phyloP scores from a whole-genome alignment of 1,284 basidiomycete genomes.

The Cutaneotrichosporon sp. region DNA sequence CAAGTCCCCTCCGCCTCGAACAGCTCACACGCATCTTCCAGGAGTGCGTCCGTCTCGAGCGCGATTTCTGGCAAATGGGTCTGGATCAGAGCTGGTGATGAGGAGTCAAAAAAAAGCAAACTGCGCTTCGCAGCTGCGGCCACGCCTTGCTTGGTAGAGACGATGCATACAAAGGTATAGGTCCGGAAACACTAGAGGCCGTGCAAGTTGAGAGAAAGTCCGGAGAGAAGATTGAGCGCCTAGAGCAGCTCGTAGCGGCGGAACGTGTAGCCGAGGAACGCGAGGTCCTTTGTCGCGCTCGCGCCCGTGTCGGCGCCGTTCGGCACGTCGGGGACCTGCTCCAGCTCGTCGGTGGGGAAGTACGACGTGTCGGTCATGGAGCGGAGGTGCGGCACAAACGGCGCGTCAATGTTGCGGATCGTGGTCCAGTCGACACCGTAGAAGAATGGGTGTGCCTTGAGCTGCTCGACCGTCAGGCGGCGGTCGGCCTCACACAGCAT shows the following conservation, averaged over 20 bases:
- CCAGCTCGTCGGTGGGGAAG: slow-evolving; percentile 94
- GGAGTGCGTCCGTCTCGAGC: slow-evolving; percentile 72
- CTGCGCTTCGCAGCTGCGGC: neutral
- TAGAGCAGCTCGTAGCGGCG: slow-evolving; percentile 47
- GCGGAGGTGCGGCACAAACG: slow-evolving; percentile 87
- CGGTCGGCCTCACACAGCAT: slow-evolving; percentile 80
- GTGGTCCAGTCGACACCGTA: slow-evolving; percentile 91
- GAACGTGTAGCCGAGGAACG: slow-evolving; percentile 74
- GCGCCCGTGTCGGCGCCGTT: slow-evolving; percentile 58
- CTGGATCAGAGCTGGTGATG: slow-evolving; percentile 15
- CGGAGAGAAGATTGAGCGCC: neutral
- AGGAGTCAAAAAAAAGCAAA: neutral
- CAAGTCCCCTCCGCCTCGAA: slow-evolving; percentile 57
- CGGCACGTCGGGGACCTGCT: slow-evolving; percentile 63
- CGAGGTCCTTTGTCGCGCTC: slow-evolving; percentile 76
- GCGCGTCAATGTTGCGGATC: slow-evolving; percentile 87
- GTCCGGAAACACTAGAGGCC: neutral
- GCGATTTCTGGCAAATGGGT: slow-evolving; percentile 74
- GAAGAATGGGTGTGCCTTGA: slow-evolving; percentile 94
- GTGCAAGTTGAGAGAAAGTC: neutral
- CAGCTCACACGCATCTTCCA: slow-evolving; percentile 73
- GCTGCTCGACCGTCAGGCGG: slow-evolving; percentile 75
- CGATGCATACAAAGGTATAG: slow-evolving; percentile 1
- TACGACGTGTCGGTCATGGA: slow-evolving; percentile 85
- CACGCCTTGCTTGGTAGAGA: too few relatives aligned